Percentiles rank a stretch among this genome's conserved stretches.
Evolutionary conservation across 2,329 filamentous ascomycete genomes (phyloP).

Genomic region (Botrytis byssoidea): DNA sequence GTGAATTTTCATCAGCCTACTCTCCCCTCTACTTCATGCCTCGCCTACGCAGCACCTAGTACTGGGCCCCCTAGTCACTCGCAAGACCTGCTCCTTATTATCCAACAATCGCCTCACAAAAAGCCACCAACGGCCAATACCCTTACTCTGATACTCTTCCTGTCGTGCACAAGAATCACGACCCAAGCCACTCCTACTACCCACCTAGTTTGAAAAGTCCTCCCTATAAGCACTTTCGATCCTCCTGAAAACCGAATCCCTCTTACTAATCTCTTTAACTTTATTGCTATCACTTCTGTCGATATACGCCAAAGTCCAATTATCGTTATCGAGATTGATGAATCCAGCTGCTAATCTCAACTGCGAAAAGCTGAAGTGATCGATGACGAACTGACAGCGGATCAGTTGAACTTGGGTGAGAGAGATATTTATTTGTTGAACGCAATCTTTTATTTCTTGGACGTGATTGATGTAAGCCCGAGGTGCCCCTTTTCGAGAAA

Average conservation of each 20-base stretch:
- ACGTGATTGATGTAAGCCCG: not conserved
- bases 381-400: not conserved
- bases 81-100: not conserved
- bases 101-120: not conserved
- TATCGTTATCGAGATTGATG: not conserved
- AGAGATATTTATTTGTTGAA: not conserved
- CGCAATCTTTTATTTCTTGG: not conserved
- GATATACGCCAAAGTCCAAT: not conserved
- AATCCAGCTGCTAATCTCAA: not conserved
- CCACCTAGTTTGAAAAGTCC: not conserved
- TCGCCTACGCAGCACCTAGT: not conserved
- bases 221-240: not conserved
- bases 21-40: not conserved
- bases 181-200: no score
- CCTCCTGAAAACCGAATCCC: not conserved
- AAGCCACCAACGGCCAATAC: not conserved
- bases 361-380: not conserved
- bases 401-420: not conserved
- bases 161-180: fast-evolving
- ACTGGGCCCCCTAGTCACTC: not conserved
- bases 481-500: not conserved
- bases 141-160: not conserved
- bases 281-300: not conserved
- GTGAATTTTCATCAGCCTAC: not conserved
- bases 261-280: not conserved